A percentile compares a stretch with the other conserved stretches of the same genome.
Evolutionary conservation across 441 rosid genomes (phyloP).

Genomic region (Arabidopsis hybrid): DNA sequence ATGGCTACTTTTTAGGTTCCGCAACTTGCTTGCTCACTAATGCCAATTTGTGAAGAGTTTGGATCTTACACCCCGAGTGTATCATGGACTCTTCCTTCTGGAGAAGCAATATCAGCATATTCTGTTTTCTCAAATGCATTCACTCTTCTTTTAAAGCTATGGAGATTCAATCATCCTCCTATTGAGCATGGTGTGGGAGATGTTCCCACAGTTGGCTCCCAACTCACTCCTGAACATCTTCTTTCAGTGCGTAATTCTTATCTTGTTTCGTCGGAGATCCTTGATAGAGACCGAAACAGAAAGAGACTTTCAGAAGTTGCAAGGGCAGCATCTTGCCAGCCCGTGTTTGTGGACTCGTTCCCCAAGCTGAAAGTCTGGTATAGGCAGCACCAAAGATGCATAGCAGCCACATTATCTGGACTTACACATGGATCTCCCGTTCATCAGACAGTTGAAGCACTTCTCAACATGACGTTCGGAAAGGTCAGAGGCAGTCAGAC

Average conservation of each 20-base stretch:
- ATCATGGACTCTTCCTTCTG: constrained; percentile 70
- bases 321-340: constrained; percentile 60
- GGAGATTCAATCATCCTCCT: constrained; percentile 89
- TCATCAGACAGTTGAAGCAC: constrained; percentile 67
- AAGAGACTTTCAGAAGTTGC: constrained; percentile 69
- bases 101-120: constrained; percentile 69
- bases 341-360: constrained; percentile 76
- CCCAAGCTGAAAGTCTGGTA: constrained; percentile 81
- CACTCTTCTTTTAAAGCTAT: constrained; percentile 79
- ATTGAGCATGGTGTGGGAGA: constrained; percentile 84
- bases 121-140: constrained; percentile 82
- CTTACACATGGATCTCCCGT: constrained; percentile 72
- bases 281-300: constrained; percentile 61
- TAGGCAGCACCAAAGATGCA: constrained; percentile 80
- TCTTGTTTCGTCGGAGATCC: constrained; percentile 58
- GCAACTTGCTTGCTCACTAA: constrained; percentile 80
- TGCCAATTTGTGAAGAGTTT: constrained; percentile 82
- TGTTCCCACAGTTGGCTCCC: constrained; percentile 84
- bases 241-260: constrained; percentile 74
- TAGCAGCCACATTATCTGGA: constrained; percentile 77
- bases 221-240: constrained; percentile 78
- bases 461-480: constrained; percentile 73
- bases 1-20: constrained; percentile 57
- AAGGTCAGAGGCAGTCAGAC: constrained; percentile 63
- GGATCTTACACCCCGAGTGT: constrained; percentile 75